Percentiles rank a stretch among this genome's conserved stretches.
Conservation (phyloP, 176 grass and related monocot species). For the Musa itinerans region DNA sequence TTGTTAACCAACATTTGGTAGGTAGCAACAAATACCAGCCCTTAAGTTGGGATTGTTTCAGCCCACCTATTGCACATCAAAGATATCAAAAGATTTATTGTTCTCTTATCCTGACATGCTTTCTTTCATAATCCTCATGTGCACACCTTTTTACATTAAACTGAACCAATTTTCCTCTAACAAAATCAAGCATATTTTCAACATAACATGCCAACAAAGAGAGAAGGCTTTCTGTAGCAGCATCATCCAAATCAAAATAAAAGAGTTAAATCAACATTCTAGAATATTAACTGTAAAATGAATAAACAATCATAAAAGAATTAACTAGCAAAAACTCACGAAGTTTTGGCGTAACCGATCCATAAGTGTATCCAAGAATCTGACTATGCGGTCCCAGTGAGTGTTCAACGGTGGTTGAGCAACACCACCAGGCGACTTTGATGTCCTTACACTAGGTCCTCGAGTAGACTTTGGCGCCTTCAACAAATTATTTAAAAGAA, state of each 20-base stretch:
- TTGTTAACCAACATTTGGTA: neutral
- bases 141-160: neutral
- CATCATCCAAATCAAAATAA: neutral
- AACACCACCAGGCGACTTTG: slow-evolving; percentile 54
- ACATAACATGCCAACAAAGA: no score
- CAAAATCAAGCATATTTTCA: neutral
- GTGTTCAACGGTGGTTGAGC: slow-evolving; percentile 43
- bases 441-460: slow-evolving; percentile 48
- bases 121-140: neutral
- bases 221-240: neutral
- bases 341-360: slow-evolving; percentile 55
- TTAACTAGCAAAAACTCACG: slow-evolving; percentile 37
- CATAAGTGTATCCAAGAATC: slow-evolving; percentile 83
- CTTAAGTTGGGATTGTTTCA: neutral
- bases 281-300: no score
- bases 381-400: slow-evolving; percentile 83
- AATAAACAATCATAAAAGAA: slow-evolving; percentile 3
- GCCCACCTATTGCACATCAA: no score
- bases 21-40: neutral
- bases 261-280: neutral
- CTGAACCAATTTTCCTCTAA: neutral
- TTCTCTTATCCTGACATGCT: neutral
- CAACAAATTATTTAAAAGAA: neutral
- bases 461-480: slow-evolving; percentile 91
- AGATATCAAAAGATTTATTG: no score